A percentile compares a stretch with the other conserved stretches of the same genome.
Conservation (phyloP, 352 stramenopile species). For the Globisporangium paddicum region DNA sequence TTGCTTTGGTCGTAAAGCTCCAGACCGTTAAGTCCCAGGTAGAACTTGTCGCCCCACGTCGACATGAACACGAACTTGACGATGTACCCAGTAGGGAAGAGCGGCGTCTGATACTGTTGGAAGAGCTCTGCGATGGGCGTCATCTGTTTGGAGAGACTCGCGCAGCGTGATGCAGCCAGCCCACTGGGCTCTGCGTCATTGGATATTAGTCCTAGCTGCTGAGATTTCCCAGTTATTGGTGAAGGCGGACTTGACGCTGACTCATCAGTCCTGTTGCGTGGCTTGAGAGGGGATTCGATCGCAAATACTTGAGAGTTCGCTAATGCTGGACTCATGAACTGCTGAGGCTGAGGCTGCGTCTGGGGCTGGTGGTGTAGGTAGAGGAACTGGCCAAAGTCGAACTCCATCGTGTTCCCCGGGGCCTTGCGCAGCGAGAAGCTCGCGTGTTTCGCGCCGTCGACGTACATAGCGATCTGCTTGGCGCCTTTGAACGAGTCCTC, state of each 20-base stretch:
- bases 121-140: constrained; percentile 53
- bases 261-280: background rate
- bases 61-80: constrained; percentile 81
- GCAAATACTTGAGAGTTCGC: constrained; percentile 8
- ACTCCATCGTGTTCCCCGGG: constrained; percentile 63
- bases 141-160: constrained; percentile 18
- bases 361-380: constrained; percentile 29
- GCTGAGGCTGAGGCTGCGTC: constrained; percentile 1
- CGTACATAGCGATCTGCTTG: constrained; percentile 49
- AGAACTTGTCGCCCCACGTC: constrained; percentile 75
- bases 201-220: background rate
- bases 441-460: constrained; percentile 42
- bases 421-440: constrained; percentile 76
- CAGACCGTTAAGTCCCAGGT: constrained; percentile 74
- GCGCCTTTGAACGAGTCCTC: constrained; percentile 77
- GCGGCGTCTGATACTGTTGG: constrained; percentile 86
- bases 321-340: background rate
- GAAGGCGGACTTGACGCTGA: background rate
- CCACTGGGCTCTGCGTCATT: background rate
- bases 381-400: constrained; percentile 85
- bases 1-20: constrained; percentile 69
- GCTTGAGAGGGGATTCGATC: constrained; percentile 13
- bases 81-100: constrained; percentile 82
- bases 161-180: background rate
- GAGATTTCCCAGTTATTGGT: background rate